phyloP scores from a whole-genome alignment of 2,329 filamentous ascomycete genomes.

The Calonectria fujianensis region DNA sequence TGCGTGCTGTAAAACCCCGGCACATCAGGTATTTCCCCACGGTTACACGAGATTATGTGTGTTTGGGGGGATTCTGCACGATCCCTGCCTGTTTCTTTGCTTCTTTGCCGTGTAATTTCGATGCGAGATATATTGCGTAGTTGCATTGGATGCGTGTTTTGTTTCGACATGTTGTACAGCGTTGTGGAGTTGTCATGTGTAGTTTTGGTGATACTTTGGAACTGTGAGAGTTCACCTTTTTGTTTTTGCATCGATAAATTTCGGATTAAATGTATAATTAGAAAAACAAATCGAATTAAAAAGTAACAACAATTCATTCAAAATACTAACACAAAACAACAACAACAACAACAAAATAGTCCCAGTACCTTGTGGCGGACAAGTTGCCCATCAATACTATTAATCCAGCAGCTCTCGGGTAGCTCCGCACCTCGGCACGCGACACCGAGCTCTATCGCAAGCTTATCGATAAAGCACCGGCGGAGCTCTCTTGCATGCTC shows the following conservation, averaged over 20 bases:
- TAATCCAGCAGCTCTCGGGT: slow-evolving; percentile 7
- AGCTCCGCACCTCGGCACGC: slow-evolving; percentile 4
- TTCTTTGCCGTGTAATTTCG: neutral
- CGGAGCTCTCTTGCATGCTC: slow-evolving; percentile 38
- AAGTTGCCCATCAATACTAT: neutral
- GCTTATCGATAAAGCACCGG: slow-evolving; percentile 54
- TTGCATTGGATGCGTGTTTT: slow-evolving; percentile 3
- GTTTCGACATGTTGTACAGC: neutral
- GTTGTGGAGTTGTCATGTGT: neutral
- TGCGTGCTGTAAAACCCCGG: neutral
- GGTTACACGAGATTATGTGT: neutral
- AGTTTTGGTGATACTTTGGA: neutral
- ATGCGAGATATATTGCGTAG: neutral
- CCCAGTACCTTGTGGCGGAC: neutral
- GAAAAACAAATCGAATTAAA: too few relatives aligned
- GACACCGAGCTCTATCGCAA: neutral
- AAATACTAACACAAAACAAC: neutral
- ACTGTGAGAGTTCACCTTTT: neutral
- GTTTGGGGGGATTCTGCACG: neutral
- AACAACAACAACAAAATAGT: neutral
- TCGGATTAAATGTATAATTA: neutral
- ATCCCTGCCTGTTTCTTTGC: neutral
- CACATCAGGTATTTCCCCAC: neutral
- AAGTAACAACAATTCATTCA: neutral
- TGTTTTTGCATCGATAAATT: too few relatives aligned